Evolutionary conservation across 768 basidiomycete genomes (phyloP), one percentile per base, ranked within the genome.

Genomic region (Clitopilus hobsonii): DNA sequence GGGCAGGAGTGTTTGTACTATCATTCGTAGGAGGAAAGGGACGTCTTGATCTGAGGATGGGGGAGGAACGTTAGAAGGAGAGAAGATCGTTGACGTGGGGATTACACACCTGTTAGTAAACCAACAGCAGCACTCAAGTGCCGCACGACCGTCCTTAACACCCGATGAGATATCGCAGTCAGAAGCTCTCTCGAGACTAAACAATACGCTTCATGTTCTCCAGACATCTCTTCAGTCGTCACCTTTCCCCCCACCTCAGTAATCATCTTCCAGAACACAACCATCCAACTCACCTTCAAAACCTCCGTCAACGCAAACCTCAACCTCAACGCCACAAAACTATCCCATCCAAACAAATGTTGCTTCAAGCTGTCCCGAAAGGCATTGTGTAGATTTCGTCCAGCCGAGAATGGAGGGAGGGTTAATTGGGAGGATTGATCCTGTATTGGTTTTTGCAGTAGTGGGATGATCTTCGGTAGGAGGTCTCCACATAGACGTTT

Each of bases 261-360:
- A 32, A 27, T 16, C 23, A 10, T 2, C 53, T n/a, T 18, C 7
- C 16, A 23, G 25, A 8, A 41, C 32, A 23, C 52, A 27, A 16
- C 16, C n/a, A 7, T 22, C n/a, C 3, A 6, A 62, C 70, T 25
- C 55, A 81, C 80, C 78, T 79, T 79, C 38, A 72, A 66, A 57
- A 76, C 75, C 66, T 82, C 81, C 1, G 78, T 75, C 20, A 83
- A 56, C 6, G 80, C 73, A 52, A 89, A 72, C 38, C 79, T 71
- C 74, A 88, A 74, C 49, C 87, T 77, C 28, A 84, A 68, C 0
- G 74, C 74, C 36, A 82, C 64, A 22, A 88, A 63, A 48, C 66
- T 65, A 51, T 82, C 75, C 74, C 78, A 84, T 1, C 88, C 88
- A 62, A 83, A 89, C 13, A 91, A 67, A 63, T 87, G 80, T 7